Conservation (phyloP, 768 basidiomycete genomes). For the Asterophora parasitica region DNA sequence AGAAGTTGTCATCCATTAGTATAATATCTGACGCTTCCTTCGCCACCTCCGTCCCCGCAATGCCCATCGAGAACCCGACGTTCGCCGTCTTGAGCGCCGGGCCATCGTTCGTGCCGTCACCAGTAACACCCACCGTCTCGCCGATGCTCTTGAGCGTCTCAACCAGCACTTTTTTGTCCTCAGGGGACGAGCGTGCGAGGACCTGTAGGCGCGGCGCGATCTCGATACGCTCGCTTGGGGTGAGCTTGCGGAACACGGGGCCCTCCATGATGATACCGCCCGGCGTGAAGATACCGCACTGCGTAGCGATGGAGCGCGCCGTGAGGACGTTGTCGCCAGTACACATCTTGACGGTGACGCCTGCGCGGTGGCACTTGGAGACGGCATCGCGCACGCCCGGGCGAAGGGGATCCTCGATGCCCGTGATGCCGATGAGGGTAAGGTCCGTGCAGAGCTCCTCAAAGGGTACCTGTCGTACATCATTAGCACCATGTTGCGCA, state of each 20-base stretch:
- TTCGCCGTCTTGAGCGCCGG: slow-evolving; percentile 94
- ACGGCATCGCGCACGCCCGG: slow-evolving; percentile 89
- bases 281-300: slow-evolving; percentile 91
- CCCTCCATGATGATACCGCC: slow-evolving; percentile 99
- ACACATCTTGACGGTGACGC: slow-evolving; percentile 96
- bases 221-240: slow-evolving; percentile 63
- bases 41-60: slow-evolving; percentile 95
- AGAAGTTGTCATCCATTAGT: slow-evolving; percentile 96
- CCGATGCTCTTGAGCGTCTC: slow-evolving; percentile 82
- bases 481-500: slow-evolving; percentile 14
- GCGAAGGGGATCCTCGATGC: slow-evolving; percentile 95
- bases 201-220: slow-evolving; percentile 93
- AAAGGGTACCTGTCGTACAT: slow-evolving; percentile 52
- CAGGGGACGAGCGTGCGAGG: slow-evolving; percentile 93
- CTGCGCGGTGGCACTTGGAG: slow-evolving; percentile 78
- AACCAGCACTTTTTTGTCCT: slow-evolving; percentile 94
- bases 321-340: slow-evolving; percentile 97
- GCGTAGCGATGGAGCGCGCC: slow-evolving; percentile 91
- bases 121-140: slow-evolving; percentile 92
- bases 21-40: slow-evolving; percentile 99
- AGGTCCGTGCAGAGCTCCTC: slow-evolving; percentile 65
- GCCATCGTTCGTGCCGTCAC: slow-evolving; percentile 97
- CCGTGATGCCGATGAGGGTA: slow-evolving; percentile 84
- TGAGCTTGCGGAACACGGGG: slow-evolving; percentile 82
- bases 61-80: slow-evolving; percentile 96